Evolutionary conservation across 352 stramenopile species (phyloP).

Genomic region (Globisporangium sylvaticum): DNA sequence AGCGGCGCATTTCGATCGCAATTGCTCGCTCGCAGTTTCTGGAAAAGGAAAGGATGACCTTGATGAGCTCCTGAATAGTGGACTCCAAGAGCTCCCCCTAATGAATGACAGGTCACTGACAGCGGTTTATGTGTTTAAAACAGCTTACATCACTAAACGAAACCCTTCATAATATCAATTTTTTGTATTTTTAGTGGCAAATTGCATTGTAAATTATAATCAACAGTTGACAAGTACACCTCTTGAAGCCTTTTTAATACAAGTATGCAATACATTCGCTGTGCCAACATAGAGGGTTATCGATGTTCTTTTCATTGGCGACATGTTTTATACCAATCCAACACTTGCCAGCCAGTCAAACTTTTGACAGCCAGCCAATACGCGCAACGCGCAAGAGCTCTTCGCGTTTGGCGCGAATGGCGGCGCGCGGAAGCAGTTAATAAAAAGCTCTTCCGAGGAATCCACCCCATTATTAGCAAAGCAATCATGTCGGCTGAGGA

Average conservation of each 20-base stretch:
- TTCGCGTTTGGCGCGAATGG: neutral
- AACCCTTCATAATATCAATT: neutral
- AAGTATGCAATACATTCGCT: neutral
- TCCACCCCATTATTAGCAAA: constrained; percentile 34
- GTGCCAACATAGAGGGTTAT: neutral
- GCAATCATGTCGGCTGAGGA: constrained; percentile 89
- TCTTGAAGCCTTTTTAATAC: neutral
- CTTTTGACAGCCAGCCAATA: constrained; percentile 40
- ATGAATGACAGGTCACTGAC: neutral
- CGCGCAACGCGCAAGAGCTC: neutral
- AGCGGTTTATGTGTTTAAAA: neutral
- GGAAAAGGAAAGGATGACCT: neutral
- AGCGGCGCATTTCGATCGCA: constrained; percentile 5
- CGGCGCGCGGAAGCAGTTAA: neutral
- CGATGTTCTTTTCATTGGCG: neutral
- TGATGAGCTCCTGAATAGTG: neutral
- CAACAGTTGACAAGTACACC: neutral
- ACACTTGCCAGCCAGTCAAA: neutral
- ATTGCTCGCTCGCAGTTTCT: neutral
- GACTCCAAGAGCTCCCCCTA: neutral
- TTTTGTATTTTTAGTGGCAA: neutral
- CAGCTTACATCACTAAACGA: neutral
- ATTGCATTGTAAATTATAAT: neutral
- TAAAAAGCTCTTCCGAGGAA: constrained; percentile 49
- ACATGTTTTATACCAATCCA: neutral